Conservation (phyloP, 257 asterid species). For the Fraxinus americana region DNA sequence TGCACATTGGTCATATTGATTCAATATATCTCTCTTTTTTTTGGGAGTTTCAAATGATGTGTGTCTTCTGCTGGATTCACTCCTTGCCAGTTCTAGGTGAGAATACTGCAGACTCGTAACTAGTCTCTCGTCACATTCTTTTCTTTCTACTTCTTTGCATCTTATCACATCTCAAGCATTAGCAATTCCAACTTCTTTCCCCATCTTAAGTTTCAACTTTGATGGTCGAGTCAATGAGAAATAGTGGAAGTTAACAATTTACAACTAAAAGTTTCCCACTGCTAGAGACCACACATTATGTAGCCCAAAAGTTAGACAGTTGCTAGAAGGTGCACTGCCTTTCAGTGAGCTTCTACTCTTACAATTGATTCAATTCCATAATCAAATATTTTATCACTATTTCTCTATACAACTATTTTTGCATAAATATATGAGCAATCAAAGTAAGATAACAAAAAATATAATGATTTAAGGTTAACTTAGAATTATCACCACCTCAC, state of each 20-base stretch:
- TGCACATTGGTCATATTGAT: neutral
- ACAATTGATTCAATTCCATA: neutral
- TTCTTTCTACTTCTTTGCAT: neutral
- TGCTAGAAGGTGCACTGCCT: neutral
- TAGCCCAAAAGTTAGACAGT: neutral
- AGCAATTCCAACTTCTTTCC: neutral
- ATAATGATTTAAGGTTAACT: too few species aligned
- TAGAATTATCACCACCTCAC: neutral
- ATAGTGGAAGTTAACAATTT: neutral
- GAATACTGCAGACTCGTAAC: neutral
- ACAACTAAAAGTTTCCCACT: neutral
- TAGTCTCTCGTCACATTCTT: neutral
- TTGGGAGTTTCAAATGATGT: neutral
- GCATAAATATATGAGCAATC: too few species aligned
- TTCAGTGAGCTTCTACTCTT: neutral
- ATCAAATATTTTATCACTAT: neutral
- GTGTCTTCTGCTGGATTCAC: neutral
- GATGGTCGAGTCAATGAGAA: neutral
- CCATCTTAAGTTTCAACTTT: neutral
- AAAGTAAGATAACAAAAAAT: too few species aligned
- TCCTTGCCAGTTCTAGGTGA: neutral
- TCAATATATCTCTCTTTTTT: neutral
- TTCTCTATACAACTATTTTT: neutral
- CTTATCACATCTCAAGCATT: neutral
- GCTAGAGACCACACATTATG: neutral